Evolutionary conservation across 228 moss, liverwort and hornwort species (phyloP), one percentile per base, ranked within the genome.

Genomic region (Sphagnum magellanicum): DNA sequence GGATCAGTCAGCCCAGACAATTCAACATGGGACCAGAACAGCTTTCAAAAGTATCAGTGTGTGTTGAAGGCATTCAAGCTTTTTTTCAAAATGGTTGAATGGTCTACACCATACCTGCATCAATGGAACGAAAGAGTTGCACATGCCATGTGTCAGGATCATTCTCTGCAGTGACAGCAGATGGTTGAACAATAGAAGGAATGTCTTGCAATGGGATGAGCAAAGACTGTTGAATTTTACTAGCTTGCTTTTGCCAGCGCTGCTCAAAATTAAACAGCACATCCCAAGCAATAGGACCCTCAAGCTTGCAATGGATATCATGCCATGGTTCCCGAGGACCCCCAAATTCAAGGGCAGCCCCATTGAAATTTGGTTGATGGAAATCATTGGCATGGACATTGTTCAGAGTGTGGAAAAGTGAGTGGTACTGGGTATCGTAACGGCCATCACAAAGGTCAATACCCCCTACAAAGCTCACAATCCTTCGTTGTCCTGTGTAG

Each of bases 261-360:
- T 79, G 81, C 16, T 86, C 85, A 17, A 86, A 86, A 57, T 86
- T 86, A 70, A n/a, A 73, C 6, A 86, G 74, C 5, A 86, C 63
- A 59, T 86, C 82, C 79, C 77, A 82, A 5, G 85, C 85, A 5
- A 66, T 65, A 0, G 59, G 48, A 10, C 85, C 85, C 66, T 86
- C 85, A 9, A 86, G 50, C 50, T 50, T 77, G 53, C 63, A 66
- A 60, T 86, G 86, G 61, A 86, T 79, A 48, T 86, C 86, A 50
- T 86, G 82, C 86, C 86, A 86, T 0, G 86, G 85, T 66, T 82
- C 82, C 6, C 85, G 76, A 14, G 85, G 85, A 12, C 85, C 85
- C 4, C 85, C 85, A 4, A 71, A 50, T 51, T 71, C 77, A 11
- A 82, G 57, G 6, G 68, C 4, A 13, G 77, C 70, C 0, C 72